phyloP scores from a whole-genome alignment of 495 filamentous ascomycete species.

The Xylaria scruposa region DNA sequence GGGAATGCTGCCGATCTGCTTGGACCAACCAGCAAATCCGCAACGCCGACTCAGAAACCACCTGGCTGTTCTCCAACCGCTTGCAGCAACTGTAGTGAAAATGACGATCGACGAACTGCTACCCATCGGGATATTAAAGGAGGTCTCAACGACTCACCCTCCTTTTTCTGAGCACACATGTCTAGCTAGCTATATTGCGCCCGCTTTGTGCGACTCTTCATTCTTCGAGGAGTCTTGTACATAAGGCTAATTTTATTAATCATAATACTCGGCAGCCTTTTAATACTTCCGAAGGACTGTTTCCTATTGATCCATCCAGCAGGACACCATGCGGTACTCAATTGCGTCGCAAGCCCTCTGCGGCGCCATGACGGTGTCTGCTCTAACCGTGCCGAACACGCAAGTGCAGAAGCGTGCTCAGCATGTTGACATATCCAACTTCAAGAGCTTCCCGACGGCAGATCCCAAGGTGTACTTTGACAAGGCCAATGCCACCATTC shows the following conservation, averaged over 20 bases:
- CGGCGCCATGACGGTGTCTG: conserved; percentile 41
- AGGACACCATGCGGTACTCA: conserved; percentile 37
- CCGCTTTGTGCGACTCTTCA: conserved; percentile 20
- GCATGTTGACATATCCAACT: conserved; percentile 36
- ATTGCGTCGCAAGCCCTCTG: conserved; percentile 36
- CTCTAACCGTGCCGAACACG: conserved; percentile 27
- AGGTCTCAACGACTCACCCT: conserved; percentile 18
- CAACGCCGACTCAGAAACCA: conserved; percentile 22
- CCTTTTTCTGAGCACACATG: conserved; percentile 16
- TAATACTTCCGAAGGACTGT: conserved; percentile 30
- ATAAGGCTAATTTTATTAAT: conserved; percentile 20
- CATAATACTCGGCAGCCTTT: conserved; percentile 15
- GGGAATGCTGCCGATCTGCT: conserved; percentile 26
- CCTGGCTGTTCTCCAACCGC: conserved; percentile 19
- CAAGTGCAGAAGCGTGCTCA: conserved; percentile 30
- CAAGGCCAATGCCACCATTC: conserved; percentile 12
- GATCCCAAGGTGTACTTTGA: conserved; percentile 20
- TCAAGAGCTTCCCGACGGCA: conserved; percentile 35
- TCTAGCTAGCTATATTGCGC: conserved; percentile 16
- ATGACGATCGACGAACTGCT: conserved; percentile 27
- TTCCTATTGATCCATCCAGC: conserved; percentile 1
- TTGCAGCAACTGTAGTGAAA: conserved; percentile 16
- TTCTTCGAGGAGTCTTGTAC: conserved; percentile 13
- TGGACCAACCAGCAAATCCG: conserved; percentile 11
- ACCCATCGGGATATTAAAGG: conserved; percentile 28